Base-by-base conservation (phyloP, 2,329 filamentous ascomycete genomes). In the Talaromyces atroroseus region DNA sequence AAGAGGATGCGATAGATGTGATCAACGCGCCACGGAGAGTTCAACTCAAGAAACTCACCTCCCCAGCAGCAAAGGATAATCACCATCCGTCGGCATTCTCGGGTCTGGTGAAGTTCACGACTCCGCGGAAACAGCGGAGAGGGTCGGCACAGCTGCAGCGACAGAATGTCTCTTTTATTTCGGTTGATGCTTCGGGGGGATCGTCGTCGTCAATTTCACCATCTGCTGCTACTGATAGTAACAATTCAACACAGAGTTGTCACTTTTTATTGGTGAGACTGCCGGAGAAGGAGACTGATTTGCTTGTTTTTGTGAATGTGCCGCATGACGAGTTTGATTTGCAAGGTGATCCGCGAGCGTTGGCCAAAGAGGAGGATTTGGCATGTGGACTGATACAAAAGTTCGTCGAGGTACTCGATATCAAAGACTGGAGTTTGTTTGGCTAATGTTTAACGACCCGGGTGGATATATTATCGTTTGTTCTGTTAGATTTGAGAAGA, bases 261-360 rank as follows among this genome's bases (percentile, higher is more conserved):
- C 83, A 92, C 62, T 79, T 95, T 62, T 83, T 90, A 16, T 78
- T 96, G 42, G 75, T 96, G 56, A 81, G 92, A 16, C 78, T 97
- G 48, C 86, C 86, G 71, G 80, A 82, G 65, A 80, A 91, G 68
- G 79, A 78, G 57, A 92, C 92, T 1, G 92, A 97, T 72, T 76
- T 97, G 40, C 76, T 96, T 48, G 84, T 96, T 60, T 89, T 89
- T 42, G 83, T 96, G 67, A 96, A 96, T 72, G 88, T 95, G 49
- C 92, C 92, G 26, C 87, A 94, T 70, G 85, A 87, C 8, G 85
- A 90, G 32, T 83, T 92, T 56, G 85, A 85, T 16, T 85, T 82
- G 68, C 80, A 82, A 66, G 88, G 86, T 3, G 80, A 83, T 70
- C 74, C 89, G 61, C 85, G 89, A 65, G 86, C 85, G 52, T 80